phyloP scores from a whole-genome alignment of 1,284 basidiomycete genomes.

The Polyporus tsugae region DNA sequence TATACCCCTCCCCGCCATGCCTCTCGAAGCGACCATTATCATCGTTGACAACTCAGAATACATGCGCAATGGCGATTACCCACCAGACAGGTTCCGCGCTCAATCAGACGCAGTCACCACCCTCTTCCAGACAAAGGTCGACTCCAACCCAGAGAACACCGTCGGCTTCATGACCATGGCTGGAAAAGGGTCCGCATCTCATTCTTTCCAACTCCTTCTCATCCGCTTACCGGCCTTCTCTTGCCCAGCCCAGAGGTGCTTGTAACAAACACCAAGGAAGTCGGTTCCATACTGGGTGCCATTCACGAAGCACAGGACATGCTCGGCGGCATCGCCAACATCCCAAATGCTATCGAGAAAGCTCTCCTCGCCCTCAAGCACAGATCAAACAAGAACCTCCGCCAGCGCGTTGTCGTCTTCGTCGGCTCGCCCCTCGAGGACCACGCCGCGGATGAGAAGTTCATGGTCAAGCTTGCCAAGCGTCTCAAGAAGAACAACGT shows the following conservation, averaged over 20 bases:
- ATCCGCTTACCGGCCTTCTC: background rate
- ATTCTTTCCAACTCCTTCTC: background rate
- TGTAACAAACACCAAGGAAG: constrained; percentile 94
- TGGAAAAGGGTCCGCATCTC: constrained; percentile 81
- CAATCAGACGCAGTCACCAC: constrained; percentile 93
- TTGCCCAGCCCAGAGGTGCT: constrained; percentile 87
- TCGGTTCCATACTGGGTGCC: constrained; percentile 90
- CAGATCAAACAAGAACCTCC: constrained; percentile 97
- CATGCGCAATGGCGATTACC: constrained; percentile 97
- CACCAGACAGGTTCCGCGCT: constrained; percentile 87
- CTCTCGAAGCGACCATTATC: constrained; percentile 93
- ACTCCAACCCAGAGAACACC: constrained; percentile 96
- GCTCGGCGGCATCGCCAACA: constrained; percentile 84
- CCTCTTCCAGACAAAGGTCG: constrained; percentile 93
- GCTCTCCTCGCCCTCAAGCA: constrained; percentile 98
- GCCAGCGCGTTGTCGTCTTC: constrained; percentile 95
- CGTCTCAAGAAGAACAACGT: constrained; percentile 99
- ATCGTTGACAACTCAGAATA: constrained; percentile 95
- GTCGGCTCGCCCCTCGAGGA: constrained; percentile 87
- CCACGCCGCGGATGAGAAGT: constrained; percentile 74
- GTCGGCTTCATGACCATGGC: constrained; percentile 99
- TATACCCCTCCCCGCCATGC: constrained; percentile 68
- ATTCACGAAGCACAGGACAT: constrained; percentile 75
- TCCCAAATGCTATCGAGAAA: constrained; percentile 91
- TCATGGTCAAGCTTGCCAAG: constrained; percentile 90